Evolutionary conservation across 352 stramenopile species (phyloP), one percentile per base, ranked within the genome.

Genomic region (Phytopythium mirpurense): DNA sequence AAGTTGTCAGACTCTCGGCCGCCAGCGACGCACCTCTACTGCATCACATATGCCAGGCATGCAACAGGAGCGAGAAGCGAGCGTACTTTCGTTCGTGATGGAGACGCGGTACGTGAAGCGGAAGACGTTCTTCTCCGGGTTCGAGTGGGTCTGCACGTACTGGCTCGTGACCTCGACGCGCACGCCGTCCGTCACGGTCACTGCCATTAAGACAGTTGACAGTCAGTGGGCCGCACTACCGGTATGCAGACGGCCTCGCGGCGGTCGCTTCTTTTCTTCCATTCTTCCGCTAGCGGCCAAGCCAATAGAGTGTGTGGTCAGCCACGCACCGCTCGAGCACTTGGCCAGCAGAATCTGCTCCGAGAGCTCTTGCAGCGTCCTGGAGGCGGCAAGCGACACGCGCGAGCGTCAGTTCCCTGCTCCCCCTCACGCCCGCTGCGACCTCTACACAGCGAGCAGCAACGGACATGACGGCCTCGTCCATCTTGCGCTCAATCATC

Each of bases 91-190:
- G 60, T 92, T 90, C 19, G 74, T 87, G 57, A 92, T 88, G 42
- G 73, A 86, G 26, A 92, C 56, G 43, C 82, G 77, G 46, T 92
- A 92, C 48, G 77, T 88, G 59, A 87, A 92, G 50, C 79, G 76
- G 65, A 78, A 92, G 34, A 68, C 68, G 36, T 74, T 67, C 18
- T 72, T 54, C 43, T 65, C 56, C 7, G 76, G 73, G 35, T 76
- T 71, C 42, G 76, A 89, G 49, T 80, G 65, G 16, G 44, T 71
- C 49, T 71, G 49, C 47, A 92, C 62, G 56, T 85, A 86, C 56
- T 88, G 75, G 51, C 77, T 87, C 45, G 81, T 88, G 16, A 76
- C 81, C 53, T 92, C 81, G 29, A 91, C 74, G 38, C 72, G 67
- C n/a, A 92, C 54, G 49, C 77, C 71, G 38, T 83, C 59, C 15